Percentiles rank a stretch among this genome's conserved stretches.
Conservation (phyloP, 108 stramenopile species). For the Fragilaria radians region DNA sequence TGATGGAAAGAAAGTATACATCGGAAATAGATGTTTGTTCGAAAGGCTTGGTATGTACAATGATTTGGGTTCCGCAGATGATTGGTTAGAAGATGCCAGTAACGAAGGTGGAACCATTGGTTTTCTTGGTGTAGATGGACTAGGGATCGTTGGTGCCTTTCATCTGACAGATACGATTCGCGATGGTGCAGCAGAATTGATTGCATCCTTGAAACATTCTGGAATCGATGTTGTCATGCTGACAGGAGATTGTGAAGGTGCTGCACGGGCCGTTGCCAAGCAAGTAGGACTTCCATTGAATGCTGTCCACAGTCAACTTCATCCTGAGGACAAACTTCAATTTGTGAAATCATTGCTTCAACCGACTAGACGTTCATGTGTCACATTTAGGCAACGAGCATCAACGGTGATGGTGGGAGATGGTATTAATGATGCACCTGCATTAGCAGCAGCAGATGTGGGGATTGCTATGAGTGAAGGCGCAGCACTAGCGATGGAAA, state of each 20-base stretch:
- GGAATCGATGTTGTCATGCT: constrained; percentile 89
- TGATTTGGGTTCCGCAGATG: constrained; percentile 20
- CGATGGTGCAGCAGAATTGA: constrained; percentile 55
- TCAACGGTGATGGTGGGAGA: constrained; percentile 72
- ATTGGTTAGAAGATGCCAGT: too few species aligned
- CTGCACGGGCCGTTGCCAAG: constrained; percentile 82
- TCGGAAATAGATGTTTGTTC: constrained; percentile 75
- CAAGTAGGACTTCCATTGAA: constrained; percentile 57
- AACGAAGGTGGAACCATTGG: constrained; percentile 71
- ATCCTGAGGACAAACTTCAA: constrained; percentile 82
- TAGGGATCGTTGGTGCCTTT: constrained; percentile 73
- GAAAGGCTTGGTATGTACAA: constrained; percentile 52
- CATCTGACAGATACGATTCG: constrained; percentile 68
- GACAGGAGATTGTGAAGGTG: constrained; percentile 94
- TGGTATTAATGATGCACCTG: constrained; percentile 96
- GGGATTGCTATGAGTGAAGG: constrained; percentile 97
- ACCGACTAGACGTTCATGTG: constrained; percentile 10
- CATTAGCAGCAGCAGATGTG: constrained; percentile 89
- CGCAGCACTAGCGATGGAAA: constrained; percentile 94
- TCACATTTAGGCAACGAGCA: constrained; percentile 10
- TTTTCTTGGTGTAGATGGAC: constrained; percentile 64
- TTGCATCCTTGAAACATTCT: constrained; percentile 31
- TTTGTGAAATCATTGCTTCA: constrained; percentile 47
- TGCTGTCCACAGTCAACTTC: constrained; percentile 47
- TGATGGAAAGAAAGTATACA: constrained; percentile 46